Conservation (phyloP, 1,284 basidiomycete genomes). For the Rhodotorula sp. region DNA sequence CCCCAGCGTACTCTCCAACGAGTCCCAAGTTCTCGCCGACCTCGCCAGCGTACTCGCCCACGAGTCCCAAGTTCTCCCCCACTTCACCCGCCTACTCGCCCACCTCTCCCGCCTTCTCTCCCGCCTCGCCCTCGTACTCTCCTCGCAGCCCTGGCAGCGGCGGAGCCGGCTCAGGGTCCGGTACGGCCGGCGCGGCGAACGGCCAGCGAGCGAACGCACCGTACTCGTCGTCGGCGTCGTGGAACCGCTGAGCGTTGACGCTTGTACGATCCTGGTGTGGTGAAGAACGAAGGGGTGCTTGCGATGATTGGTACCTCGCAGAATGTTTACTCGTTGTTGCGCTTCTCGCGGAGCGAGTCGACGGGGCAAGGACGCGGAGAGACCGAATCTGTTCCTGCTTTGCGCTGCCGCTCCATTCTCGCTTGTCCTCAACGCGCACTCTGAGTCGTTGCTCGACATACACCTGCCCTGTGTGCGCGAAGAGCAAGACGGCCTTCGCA, state of each 20-base stretch:
- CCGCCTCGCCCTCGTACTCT: constrained; percentile 50
- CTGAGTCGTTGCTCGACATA: no score
- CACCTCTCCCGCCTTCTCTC: constrained; percentile 59
- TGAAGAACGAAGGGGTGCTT: no score
- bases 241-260: constrained; percentile 13
- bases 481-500: no score
- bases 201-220: constrained; percentile 1
- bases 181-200: neutral
- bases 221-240: constrained; percentile 23
- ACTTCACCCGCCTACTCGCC: constrained; percentile 40
- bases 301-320: no score
- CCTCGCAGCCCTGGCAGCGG: neutral
- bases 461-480: no score
- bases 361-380: no score
- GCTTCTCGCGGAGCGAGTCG: no score
- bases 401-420: no score
- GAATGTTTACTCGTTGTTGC: no score
- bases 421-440: no score
- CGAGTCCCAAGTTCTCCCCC: neutral
- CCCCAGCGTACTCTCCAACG: constrained; percentile 68
- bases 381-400: no score
- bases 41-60: neutral
- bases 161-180: constrained; percentile 54
- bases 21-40: constrained; percentile 55
- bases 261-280: no score